Evolutionary conservation across 768 basidiomycete species (phyloP).

Genomic region (Cubamyces lactineus): DNA sequence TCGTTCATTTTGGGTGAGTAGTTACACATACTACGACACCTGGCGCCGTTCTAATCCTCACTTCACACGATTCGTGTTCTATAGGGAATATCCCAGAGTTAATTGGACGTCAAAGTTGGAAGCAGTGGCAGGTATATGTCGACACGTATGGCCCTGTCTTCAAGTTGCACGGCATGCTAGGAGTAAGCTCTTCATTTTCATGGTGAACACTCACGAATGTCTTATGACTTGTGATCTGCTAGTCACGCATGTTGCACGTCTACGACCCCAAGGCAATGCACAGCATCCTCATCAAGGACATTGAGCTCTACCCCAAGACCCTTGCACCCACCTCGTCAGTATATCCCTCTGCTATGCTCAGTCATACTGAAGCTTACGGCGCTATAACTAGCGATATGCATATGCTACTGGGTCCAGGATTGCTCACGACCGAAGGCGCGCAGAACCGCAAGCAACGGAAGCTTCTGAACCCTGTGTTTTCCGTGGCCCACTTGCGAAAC

Average conservation of each 20-base stretch:
- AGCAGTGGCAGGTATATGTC: conserved; percentile 8
- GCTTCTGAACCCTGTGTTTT: conserved; percentile 31
- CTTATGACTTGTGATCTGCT: not conserved
- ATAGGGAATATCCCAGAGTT: conserved; percentile 7
- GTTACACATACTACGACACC: not conserved
- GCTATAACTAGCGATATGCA: not conserved
- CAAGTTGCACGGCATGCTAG: conserved; percentile 49
- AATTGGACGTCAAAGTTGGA: not conserved
- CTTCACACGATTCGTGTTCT: not conserved
- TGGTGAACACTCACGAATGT: too few relatives aligned
- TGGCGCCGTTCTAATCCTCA: not conserved
- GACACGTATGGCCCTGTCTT: conserved; percentile 46
- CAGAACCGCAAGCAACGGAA: conserved; percentile 28
- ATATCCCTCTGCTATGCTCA: too few relatives aligned
- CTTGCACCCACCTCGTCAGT: conserved; percentile 4
- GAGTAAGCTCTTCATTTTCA: conserved; percentile 35
- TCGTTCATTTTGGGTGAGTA: conserved; percentile 6
- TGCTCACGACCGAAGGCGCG: conserved; percentile 12
- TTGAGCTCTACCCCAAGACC: conserved; percentile 7
- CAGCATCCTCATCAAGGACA: conserved; percentile 22
- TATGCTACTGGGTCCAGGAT: not conserved
- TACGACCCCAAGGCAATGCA: conserved; percentile 18
- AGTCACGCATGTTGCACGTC: conserved; percentile 12
- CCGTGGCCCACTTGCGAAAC: conserved; percentile 26
- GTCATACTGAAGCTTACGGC: not conserved